phyloP scores from a whole-genome alignment of 1,284 basidiomycete genomes.

The Cryptococcus neoformans region DNA sequence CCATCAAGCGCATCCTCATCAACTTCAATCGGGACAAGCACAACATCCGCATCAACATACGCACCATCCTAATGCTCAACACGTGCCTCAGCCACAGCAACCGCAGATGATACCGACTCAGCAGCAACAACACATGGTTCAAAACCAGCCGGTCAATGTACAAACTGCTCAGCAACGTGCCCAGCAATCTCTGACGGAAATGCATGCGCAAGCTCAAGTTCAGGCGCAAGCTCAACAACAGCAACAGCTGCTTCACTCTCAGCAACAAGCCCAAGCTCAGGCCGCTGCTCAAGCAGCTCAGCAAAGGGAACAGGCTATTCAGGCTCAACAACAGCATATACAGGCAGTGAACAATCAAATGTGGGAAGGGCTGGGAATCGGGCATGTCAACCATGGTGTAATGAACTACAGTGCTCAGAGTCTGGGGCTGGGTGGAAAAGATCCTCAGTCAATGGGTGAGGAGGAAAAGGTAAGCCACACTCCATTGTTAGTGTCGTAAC shows the following conservation, averaged over 20 bases:
- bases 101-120: constrained; percentile 7
- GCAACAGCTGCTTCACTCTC: constrained; percentile 16
- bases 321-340: constrained; percentile 26
- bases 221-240: constrained; percentile 17
- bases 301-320: constrained; percentile 24
- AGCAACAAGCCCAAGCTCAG: constrained; percentile 11
- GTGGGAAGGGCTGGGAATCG: constrained; percentile 30
- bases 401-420: constrained; percentile 30
- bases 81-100: constrained; percentile 16
- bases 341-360: constrained; percentile 24
- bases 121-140: constrained; percentile 19
- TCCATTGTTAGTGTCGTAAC: neutral
- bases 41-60: constrained; percentile 19
- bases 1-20: constrained; percentile 4
- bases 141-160: constrained; percentile 11
- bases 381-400: constrained; percentile 29
- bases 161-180: constrained; percentile 8
- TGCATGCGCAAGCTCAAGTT: constrained; percentile 17
- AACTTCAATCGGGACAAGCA: constrained; percentile 6
- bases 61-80: constrained; percentile 4
- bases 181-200: constrained; percentile 12
- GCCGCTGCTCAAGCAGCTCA: constrained; percentile 14
- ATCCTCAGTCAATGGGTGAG: constrained; percentile 27
- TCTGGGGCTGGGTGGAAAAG: constrained; percentile 30
- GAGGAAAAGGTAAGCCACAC: constrained; percentile 33